These are phyloP conservation scores for Toxicodendron radicans DNA, from an alignment of 345 rosid genomes.

Conservation along the genomic window DNA sequence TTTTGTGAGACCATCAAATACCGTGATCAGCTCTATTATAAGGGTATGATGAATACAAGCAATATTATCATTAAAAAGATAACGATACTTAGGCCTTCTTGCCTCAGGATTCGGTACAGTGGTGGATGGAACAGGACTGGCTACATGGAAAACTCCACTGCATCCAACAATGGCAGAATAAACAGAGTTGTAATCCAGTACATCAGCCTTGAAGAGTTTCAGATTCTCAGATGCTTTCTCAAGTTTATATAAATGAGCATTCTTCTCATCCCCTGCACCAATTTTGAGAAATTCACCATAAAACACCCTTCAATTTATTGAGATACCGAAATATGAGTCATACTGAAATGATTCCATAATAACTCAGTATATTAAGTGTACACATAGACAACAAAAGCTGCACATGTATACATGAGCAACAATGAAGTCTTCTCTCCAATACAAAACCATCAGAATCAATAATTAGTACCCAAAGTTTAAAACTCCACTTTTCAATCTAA, in stretches of 20 bases:
- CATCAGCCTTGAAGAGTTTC: constrained; percentile 63
- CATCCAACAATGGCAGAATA: constrained; percentile 53
- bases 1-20: background rate
- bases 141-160: constrained; percentile 68
- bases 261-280: constrained; percentile 46
- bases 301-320: background rate
- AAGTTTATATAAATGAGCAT: constrained; percentile 49
- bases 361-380: too few relatives aligned
- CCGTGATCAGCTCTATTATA: background rate
- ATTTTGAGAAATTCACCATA: background rate
- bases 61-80: background rate
- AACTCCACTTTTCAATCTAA: background rate
- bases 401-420: too few relatives aligned
- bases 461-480: too few relatives aligned
- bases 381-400: background rate
- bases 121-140: constrained; percentile 56
- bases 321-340: background rate
- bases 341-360: background rate
- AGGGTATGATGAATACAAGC: background rate
- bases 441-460: background rate
- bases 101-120: constrained; percentile 44
- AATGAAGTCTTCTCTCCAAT: background rate
- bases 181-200: constrained; percentile 51
- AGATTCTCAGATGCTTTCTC: constrained; percentile 58
- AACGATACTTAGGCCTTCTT: background rate